phyloP scores from a whole-genome alignment of 2,329 filamentous ascomycete genomes.

The Arachnomyces sp. region DNA sequence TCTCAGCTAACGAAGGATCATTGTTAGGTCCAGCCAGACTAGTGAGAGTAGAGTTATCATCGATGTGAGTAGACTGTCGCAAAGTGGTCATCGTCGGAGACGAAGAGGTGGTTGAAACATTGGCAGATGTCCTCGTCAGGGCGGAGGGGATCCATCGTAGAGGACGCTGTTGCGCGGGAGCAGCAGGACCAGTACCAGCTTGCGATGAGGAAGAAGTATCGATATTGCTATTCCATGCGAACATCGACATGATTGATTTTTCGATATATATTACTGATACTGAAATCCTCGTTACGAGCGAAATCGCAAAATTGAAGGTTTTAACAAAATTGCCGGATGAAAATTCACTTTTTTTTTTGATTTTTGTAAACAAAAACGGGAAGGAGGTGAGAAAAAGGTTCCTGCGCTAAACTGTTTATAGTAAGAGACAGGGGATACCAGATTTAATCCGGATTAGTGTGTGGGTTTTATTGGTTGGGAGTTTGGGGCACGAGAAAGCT shows the following conservation, averaged over 20 bases:
- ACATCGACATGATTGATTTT: constrained; percentile 7
- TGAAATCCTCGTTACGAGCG: no score
- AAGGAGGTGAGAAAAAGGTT: no score
- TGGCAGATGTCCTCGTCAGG: not conserved
- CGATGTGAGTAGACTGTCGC: not conserved
- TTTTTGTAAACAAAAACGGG: no score
- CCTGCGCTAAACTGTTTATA: no score
- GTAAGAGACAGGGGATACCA: no score
- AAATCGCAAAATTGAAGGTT: constrained; percentile 10
- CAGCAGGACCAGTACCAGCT: no score
- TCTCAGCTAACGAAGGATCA: not conserved
- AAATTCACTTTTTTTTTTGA: no score
- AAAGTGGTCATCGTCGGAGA: constrained; percentile 4
- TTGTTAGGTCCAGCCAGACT: not conserved
- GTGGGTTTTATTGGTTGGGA: no score
- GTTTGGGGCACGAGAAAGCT: no score
- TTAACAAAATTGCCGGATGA: no score
- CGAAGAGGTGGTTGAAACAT: not conserved
- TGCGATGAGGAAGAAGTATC: not conserved
- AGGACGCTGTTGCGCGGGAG: constrained; percentile 11
- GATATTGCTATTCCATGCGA: constrained; percentile 11
- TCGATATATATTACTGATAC: no score
- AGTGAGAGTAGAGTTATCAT: not conserved
- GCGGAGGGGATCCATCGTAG: constrained; percentile 2
- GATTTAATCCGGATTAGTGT: no score